These are phyloP conservation scores for Schizochytrium sp. DNA, from an alignment of 108 stramenopile genomes.

Conservation along the genomic window DNA sequence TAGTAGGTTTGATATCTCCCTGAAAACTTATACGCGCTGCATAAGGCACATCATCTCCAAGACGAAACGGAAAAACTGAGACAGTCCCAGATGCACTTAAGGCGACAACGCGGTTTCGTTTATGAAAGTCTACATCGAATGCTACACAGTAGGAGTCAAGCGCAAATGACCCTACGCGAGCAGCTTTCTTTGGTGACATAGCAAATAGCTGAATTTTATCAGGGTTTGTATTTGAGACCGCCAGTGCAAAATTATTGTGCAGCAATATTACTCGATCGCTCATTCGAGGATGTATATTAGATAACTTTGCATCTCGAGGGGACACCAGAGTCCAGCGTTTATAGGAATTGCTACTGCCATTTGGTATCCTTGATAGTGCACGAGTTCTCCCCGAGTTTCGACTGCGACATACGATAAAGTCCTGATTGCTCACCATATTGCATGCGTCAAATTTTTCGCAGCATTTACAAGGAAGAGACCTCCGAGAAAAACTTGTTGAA, in stretches of 20 bases:
- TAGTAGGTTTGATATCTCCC: not conserved
- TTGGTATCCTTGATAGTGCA: not conserved
- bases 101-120: conserved; percentile 1
- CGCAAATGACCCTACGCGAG: not conserved
- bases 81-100: not conserved
- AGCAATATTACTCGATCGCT: not conserved
- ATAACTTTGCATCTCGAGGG: not conserved
- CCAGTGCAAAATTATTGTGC: not conserved
- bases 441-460: not conserved
- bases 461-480: not conserved
- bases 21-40: not conserved
- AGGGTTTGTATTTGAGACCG: not conserved
- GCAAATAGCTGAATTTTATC: not conserved
- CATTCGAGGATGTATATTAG: not conserved
- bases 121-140: not conserved
- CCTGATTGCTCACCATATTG: not conserved
- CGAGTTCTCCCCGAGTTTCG: not conserved
- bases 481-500: not conserved
- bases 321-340: not conserved
- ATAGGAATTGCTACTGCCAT: not conserved
- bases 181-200: not conserved
- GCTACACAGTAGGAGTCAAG: not conserved
- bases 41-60: not conserved
- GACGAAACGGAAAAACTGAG: not conserved
- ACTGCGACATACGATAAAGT: conserved; percentile 6